phyloP scores from a whole-genome alignment of 805 yeast genomes.

The Hyphopichia homilentoma region DNA sequence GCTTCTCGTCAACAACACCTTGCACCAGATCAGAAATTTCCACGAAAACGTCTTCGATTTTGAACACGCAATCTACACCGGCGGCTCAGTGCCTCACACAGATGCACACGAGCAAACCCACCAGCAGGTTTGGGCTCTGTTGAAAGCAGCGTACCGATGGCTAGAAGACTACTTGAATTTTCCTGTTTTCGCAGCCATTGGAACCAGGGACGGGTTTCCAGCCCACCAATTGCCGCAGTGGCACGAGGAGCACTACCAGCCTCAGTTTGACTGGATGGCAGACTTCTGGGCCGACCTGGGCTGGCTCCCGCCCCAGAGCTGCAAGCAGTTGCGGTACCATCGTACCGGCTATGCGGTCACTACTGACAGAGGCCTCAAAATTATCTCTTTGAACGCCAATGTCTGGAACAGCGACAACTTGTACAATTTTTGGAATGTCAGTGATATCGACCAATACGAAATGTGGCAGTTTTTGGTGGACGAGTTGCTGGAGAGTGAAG shows the following conservation, averaged over 20 bases:
- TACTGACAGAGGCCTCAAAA: slow-evolving; percentile 11
- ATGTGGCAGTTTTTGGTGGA: slow-evolving; percentile 5
- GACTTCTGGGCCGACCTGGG: too few relatives aligned
- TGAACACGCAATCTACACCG: slow-evolving; percentile 3
- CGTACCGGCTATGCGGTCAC: slow-evolving; percentile 3
- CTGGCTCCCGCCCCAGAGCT: slow-evolving; percentile 1
- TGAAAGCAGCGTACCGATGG: not conserved
- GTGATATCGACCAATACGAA: slow-evolving; percentile 4
- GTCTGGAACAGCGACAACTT: slow-evolving; percentile 6
- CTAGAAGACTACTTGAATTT: slow-evolving; percentile 1
- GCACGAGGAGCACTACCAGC: too few relatives aligned
- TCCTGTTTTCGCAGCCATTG: slow-evolving; percentile 5
- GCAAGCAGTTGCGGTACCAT: slow-evolving; percentile 1
- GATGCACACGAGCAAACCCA: not conserved
- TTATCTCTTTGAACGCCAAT: slow-evolving; percentile 13
- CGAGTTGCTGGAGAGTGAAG: slow-evolving; percentile 7
- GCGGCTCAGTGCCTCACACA: slow-evolving; percentile 4
- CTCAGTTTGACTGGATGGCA: too few relatives aligned
- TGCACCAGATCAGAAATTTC: slow-evolving; percentile 3
- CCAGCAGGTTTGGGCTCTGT: not conserved
- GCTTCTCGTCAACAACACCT: slow-evolving; percentile 5
- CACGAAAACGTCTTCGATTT: slow-evolving; percentile 3
- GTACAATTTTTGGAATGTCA: slow-evolving; percentile 6
- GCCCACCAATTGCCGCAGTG: slow-evolving; percentile 1
- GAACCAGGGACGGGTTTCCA: slow-evolving; percentile 4